Evolutionary conservation across 768 basidiomycete genomes (phyloP), one percentile per base, ranked within the genome.

Genomic region (Mrakia frigida): DNA sequence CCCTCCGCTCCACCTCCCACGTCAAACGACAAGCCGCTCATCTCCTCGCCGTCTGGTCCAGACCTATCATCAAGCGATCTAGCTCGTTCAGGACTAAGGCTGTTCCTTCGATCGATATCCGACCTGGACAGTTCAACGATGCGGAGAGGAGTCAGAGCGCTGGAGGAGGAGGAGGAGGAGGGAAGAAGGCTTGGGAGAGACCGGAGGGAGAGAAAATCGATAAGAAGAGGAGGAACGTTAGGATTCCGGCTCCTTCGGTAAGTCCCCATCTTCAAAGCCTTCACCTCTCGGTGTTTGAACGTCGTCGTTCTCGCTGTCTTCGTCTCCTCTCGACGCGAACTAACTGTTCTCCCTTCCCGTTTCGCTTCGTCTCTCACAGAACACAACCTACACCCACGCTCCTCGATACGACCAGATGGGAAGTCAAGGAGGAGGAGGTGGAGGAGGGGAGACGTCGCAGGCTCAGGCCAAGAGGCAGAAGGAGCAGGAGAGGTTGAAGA

Each of bases 1-100:
- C 91, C 86, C 93, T 91, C 82, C 91, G 93, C 63, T 93, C 94
- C 67, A 90, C 90, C 6, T 87, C 91, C 0, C 89, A 91, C 72
- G 90, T 99, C 74, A 84, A 86, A n/a, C 89, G 92, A 73, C 88
- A 89, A 60, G 95, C 96, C 14, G 88, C 90, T 78, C 89, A 91
- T 69, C 91, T 99, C 76, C 89, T 98, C 56, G 90, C 89, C 18
- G 83, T 85, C 9, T 96, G 94, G 94, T 92, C 92, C 41, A 87
- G 94, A 9, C 94, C 94, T 0, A 94, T 96, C 83, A 91, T 95
- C 85, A 93, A 94, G 80, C 89, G 92, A 37, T 91, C 90, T 46
- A 90, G 93, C 13, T 91, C 90, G 21, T 93, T 92, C 84, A 70
- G 77, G 39, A 78, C 73, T 56, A 61, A 80, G 56, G 35, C 76